phyloP scores from a whole-genome alignment of 257 asterid genomes.

The Forsythia suspensa region DNA sequence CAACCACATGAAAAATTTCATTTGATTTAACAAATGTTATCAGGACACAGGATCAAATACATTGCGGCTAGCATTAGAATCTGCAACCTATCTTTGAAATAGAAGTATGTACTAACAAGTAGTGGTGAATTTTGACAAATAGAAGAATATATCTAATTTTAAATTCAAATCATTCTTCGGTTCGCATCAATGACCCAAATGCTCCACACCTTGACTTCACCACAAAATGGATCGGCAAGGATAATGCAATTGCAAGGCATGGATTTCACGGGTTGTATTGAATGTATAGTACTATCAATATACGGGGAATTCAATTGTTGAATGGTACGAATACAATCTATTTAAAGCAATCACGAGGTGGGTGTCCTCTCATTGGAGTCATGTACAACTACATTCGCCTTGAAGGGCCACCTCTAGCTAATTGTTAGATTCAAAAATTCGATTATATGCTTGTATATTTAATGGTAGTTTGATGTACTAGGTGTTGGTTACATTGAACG shows the following conservation, averaged over 20 bases:
- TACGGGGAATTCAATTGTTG: slow-evolving; percentile 13
- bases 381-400: slow-evolving; percentile 51
- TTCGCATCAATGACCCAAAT: slow-evolving; percentile 27
- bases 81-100: slow-evolving; percentile 24
- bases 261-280: slow-evolving; percentile 42
- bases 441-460: background rate
- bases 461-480: background rate
- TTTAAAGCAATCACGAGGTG: slow-evolving; percentile 28
- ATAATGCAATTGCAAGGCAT: slow-evolving; percentile 52
- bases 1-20: slow-evolving; percentile 35
- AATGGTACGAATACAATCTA: slow-evolving; percentile 31
- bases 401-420: slow-evolving; percentile 28
- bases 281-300: slow-evolving; percentile 17
- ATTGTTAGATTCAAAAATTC: background rate
- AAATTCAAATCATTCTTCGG: slow-evolving; percentile 13
- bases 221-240: slow-evolving; percentile 20
- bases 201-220: slow-evolving; percentile 18
- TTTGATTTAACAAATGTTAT: slow-evolving; percentile 18
- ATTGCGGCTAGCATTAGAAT: slow-evolving; percentile 39
- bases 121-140: background rate
- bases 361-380: slow-evolving; percentile 26
- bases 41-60: slow-evolving; percentile 21
- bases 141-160: background rate
- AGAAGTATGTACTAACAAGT: slow-evolving; percentile 24
- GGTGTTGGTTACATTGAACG: background rate